phyloP scores from a whole-genome alignment of 148 eudicot species.

The Silene uniflora region DNA sequence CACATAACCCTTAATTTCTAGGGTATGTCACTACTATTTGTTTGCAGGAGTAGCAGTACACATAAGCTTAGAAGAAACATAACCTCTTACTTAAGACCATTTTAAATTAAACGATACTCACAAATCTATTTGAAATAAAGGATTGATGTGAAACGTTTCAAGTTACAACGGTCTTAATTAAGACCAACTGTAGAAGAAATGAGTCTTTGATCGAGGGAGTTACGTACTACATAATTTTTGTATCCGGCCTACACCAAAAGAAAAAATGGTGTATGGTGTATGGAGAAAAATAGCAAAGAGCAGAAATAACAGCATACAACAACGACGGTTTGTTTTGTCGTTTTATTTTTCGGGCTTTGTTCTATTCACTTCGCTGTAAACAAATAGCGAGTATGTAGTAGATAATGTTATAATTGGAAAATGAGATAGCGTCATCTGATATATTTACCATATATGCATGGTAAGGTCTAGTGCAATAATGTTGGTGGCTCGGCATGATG shows the following conservation, averaged over 20 bases:
- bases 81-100: no score
- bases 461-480: background rate
- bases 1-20: background rate
- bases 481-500: constrained; percentile 28
- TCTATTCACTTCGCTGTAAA: constrained; percentile 6
- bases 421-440: background rate
- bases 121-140: no score
- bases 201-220: no score
- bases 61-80: no score
- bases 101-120: no score
- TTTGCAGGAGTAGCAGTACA: background rate
- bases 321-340: background rate
- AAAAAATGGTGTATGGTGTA: background rate
- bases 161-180: background rate
- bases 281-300: background rate
- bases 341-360: background rate
- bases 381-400: background rate
- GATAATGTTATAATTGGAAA: background rate
- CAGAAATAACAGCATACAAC: background rate
- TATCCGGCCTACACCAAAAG: background rate
- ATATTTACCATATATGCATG: background rate
- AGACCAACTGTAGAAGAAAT: background rate
- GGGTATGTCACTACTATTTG: background rate
- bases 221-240: background rate
- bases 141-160: no score